Evolutionary conservation across 306 rosid species (phyloP).

Genomic region (Inga leiocalycina): DNA sequence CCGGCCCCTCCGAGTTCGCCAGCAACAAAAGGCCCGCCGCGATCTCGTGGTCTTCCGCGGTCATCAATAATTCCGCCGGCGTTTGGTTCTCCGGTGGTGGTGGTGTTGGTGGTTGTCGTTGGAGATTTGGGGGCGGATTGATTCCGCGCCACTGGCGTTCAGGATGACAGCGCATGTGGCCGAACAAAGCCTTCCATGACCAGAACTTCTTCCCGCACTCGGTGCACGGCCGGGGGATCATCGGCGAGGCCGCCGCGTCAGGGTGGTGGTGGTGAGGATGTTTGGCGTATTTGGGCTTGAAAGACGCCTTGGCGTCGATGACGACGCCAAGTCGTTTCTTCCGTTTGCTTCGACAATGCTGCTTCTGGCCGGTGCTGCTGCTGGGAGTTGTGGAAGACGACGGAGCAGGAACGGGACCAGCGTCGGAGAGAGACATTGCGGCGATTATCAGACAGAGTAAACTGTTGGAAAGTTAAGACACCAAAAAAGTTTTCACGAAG

Average conservation of each 20-base stretch:
- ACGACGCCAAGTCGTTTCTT: conserved; percentile 45
- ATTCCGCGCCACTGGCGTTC: conserved; percentile 92
- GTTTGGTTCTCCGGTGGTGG: neutral
- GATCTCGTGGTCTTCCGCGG: conserved; percentile 57
- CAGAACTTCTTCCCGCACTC: conserved; percentile 83
- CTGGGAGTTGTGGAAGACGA: neutral
- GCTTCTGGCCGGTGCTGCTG: neutral
- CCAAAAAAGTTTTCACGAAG: neutral
- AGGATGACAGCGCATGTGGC: conserved; percentile 96
- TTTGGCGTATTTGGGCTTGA: conserved; percentile 35
- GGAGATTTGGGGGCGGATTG: conserved; percentile 56
- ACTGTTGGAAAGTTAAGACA: neutral
- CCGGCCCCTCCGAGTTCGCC: conserved; percentile 33
- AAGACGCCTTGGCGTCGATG: neutral
- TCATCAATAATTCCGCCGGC: neutral
- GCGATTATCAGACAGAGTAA: neutral
- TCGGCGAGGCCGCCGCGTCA: conserved; percentile 24
- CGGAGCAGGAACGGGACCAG: neutral
- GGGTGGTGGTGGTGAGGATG: conserved; percentile 32
- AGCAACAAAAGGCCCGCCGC: conserved; percentile 65
- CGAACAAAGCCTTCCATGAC: conserved; percentile 84
- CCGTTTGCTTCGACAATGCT: conserved; percentile 30
- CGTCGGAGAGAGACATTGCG: conserved; percentile 16
- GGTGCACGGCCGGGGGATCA: conserved; percentile 55
- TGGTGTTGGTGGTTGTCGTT: neutral